phyloP scores from a whole-genome alignment of 2,329 filamentous ascomycete genomes.

The Alternaria viburni region DNA sequence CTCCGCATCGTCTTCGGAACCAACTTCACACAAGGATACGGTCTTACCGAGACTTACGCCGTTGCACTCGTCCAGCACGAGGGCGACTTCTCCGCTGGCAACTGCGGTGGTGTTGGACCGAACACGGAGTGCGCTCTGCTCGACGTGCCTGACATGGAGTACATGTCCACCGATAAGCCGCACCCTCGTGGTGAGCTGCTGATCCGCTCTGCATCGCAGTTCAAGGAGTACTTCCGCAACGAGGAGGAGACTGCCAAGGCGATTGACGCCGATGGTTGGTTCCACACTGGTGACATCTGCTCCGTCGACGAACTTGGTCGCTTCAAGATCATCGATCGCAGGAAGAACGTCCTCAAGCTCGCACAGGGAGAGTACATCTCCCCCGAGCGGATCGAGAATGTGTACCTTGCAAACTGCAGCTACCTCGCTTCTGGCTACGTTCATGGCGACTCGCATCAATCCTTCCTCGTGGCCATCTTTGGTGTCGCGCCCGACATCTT shows the following conservation, averaged over 20 bases:
- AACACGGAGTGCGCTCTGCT: slow-evolving; percentile 77
- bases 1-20: slow-evolving; percentile 82
- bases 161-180: slow-evolving; percentile 85
- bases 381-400: slow-evolving; percentile 95
- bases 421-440: slow-evolving; percentile 84
- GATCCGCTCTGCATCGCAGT: slow-evolving; percentile 78
- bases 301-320: slow-evolving; percentile 84
- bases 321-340: slow-evolving; percentile 91
- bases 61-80: slow-evolving; percentile 71
- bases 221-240: slow-evolving; percentile 90
- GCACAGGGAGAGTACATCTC: slow-evolving; percentile 98
- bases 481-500: slow-evolving; percentile 87
- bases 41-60: slow-evolving; percentile 92
- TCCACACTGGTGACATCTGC: slow-evolving; percentile 93
- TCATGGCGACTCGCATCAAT: slow-evolving; percentile 86
- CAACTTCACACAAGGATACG: slow-evolving; percentile 85
- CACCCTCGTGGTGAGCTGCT: slow-evolving; percentile 89
- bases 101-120: slow-evolving; percentile 76
- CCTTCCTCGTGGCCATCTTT: slow-evolving; percentile 83
- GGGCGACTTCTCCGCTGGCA: slow-evolving; percentile 77
- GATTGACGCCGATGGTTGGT: slow-evolving; percentile 90
- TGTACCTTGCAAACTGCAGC: slow-evolving; percentile 81
- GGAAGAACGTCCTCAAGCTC: slow-evolving; percentile 99
- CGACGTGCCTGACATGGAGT: slow-evolving; percentile 94
- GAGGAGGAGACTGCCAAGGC: slow-evolving; percentile 83